These are phyloP conservation scores for Mortierella polycephala DNA, from an alignment of 371 early-diverging fungal species.

Conservation along the genomic window DNA sequence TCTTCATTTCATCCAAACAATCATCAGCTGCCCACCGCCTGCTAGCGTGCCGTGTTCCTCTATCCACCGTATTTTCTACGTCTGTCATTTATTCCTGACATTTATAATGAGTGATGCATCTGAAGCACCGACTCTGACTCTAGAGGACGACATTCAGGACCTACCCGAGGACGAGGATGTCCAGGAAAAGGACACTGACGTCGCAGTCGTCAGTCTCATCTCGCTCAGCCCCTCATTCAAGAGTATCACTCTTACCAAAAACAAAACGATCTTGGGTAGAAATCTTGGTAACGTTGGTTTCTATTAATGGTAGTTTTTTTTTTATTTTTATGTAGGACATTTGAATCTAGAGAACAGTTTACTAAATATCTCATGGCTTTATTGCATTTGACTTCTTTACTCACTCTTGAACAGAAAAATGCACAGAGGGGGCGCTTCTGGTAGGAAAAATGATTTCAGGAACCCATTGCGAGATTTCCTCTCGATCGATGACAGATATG, in stretches of 20 bases:
- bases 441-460: slow-evolving; percentile 11
- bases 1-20: background rate
- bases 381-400: background rate
- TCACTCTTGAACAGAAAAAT: slow-evolving; percentile 12
- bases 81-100: no score
- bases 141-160: slow-evolving; percentile 20
- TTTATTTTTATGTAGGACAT: background rate
- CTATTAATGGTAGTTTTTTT: background rate
- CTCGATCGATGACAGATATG: slow-evolving; percentile 27
- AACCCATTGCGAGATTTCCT: slow-evolving; percentile 31
- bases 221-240: slow-evolving; percentile 10
- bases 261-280: slow-evolving; percentile 30
- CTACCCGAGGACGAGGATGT: slow-evolving; percentile 24
- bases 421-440: slow-evolving; percentile 29
- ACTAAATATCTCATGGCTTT: background rate
- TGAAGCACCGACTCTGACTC: slow-evolving; percentile 9
- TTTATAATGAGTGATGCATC: slow-evolving; percentile 7
- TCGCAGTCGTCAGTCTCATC: slow-evolving; percentile 11
- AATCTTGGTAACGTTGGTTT: slow-evolving; percentile 11
- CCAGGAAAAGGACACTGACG: background rate
- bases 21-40: background rate
- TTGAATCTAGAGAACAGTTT: background rate
- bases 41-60: background rate
- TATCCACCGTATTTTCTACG: no score
- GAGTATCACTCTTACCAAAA: slow-evolving; percentile 14